A percentile compares a stretch with the other conserved stretches of the same genome.
phyloP scores from a whole-genome alignment of 306 rosid genomes.

The Glycine latifolia region DNA sequence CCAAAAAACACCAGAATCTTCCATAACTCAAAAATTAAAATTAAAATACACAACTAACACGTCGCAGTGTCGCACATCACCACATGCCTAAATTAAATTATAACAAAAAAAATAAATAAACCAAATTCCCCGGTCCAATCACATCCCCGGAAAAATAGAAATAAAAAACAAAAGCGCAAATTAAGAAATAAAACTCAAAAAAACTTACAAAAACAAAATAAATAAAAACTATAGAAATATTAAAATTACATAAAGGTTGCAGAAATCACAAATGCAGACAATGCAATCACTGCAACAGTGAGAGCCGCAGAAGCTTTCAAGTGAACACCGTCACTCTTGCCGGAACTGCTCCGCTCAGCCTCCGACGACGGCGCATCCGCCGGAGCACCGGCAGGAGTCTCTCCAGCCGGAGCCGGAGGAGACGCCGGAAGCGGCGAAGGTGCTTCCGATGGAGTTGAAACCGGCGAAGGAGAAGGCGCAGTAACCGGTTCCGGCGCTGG shows the following conservation, averaged over 20 bases:
- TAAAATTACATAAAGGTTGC: conserved; percentile 46
- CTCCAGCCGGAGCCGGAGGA: conserved; percentile 78
- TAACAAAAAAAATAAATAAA: conserved; percentile 45
- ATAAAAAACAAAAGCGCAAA: background rate
- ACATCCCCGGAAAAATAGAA: conserved; percentile 27
- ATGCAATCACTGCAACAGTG: conserved; percentile 47
- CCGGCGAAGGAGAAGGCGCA: conserved; percentile 55
- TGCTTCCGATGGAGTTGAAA: conserved; percentile 24
- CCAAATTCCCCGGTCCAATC: conserved; percentile 45
- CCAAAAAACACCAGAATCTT: conserved; percentile 19
- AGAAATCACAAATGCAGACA: conserved; percentile 54
- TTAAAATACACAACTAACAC: conserved; percentile 14
- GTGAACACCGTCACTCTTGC: conserved; percentile 48
- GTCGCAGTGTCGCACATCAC: conserved; percentile 18
- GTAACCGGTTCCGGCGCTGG: conserved; percentile 71
- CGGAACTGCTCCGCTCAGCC: conserved; percentile 58
- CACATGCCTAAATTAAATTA: conserved; percentile 43
- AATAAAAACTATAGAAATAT: background rate
- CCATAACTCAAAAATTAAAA: background rate
- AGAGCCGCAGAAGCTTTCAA: conserved; percentile 55
- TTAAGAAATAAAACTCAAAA: background rate
- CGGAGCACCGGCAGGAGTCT: conserved; percentile 62
- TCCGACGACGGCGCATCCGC: conserved; percentile 60
- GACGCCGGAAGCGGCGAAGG: conserved; percentile 74
- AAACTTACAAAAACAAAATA: conserved; percentile 29